Evolutionary conservation across 2,329 filamentous ascomycete genomes (phyloP), one percentile per base, ranked within the genome.

Genomic region (Pseudogymnoascus sp.): DNA sequence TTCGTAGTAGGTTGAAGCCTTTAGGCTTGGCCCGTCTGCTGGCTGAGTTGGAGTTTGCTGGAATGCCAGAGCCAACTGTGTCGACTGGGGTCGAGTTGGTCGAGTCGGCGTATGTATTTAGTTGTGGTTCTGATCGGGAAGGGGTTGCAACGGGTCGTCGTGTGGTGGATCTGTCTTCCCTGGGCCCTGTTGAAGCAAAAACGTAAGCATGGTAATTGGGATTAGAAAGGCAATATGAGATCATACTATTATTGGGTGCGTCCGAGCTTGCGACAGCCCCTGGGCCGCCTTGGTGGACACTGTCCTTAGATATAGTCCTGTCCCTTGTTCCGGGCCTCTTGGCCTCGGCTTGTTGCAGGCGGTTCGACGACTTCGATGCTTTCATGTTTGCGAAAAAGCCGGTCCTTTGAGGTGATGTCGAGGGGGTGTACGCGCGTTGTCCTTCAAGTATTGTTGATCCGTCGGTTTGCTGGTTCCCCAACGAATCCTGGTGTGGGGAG

Each of bases 321-420:
- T 71, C 70, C 61, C 76, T 71, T 26, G 71, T 64, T 36, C 70
- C 66, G 59, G 73, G 71, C 59, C 72, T 70, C 35, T 67, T 67
- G 31, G 71, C 71, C 47, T 69, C 61, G 37, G 69, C 24, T 73
- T 75, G 57, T 73, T 72, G 63, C 68, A 73, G 39, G 68, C 76
- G 76, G 44, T 72, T 76, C 5, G 77, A 76, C 29, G 77, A 78
- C 63, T 77, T 79, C 5, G 75, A 73, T 9, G 76, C 76, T 61
- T 76, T 74, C 63, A 78, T 74, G 65, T 80, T 80, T 44, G 75
- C 73, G 65, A 80, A 80, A 64, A 80, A 78, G 71, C 70, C 68
- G 35, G 65, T 41, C 35, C 40, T 62, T 15, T 35, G 29, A 9
- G 59, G 60, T 15, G 40, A 54, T 5, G 44, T 59, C 33, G 47